phyloP scores from a whole-genome alignment of 2,329 filamentous ascomycete species.

The Onygena corvina region DNA sequence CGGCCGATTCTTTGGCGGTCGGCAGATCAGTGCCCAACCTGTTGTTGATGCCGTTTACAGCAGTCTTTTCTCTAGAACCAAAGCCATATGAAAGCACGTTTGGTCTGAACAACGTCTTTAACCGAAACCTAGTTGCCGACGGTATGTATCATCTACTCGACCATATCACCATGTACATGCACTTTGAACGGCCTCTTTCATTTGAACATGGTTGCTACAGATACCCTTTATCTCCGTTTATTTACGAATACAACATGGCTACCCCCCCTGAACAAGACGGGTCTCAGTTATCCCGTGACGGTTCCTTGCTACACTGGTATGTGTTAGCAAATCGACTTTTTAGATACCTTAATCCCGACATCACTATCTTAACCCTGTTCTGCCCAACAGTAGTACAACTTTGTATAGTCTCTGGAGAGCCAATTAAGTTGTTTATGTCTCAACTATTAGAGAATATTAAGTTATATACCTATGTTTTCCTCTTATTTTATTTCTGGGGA shows the following conservation, averaged over 20 bases:
- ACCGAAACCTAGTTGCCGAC: background rate
- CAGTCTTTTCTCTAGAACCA: slow-evolving; percentile 81
- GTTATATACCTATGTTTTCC: too few relatives aligned
- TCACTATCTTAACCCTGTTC: too few relatives aligned
- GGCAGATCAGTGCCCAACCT: slow-evolving; percentile 84
- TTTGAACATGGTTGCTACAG: background rate
- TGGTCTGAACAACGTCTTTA: background rate
- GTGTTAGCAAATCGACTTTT: background rate
- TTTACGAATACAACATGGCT: background rate
- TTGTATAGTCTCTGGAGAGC: too few relatives aligned
- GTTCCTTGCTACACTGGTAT: too few relatives aligned
- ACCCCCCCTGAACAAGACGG: background rate
- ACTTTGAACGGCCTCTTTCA: background rate
- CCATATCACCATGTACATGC: background rate
- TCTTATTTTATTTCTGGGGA: too few relatives aligned
- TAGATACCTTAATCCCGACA: background rate
- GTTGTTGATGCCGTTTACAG: slow-evolving; percentile 98
- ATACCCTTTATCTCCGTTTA: background rate
- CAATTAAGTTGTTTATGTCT: too few relatives aligned
- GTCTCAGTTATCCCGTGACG: background rate
- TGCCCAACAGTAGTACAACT: too few relatives aligned
- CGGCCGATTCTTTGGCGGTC: slow-evolving; percentile 86
- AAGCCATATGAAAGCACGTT: slow-evolving; percentile 52
- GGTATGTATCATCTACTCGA: background rate
- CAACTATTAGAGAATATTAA: too few relatives aligned